Conservation (phyloP, 768 basidiomycete species). For the Psilocybe azurescens region DNA sequence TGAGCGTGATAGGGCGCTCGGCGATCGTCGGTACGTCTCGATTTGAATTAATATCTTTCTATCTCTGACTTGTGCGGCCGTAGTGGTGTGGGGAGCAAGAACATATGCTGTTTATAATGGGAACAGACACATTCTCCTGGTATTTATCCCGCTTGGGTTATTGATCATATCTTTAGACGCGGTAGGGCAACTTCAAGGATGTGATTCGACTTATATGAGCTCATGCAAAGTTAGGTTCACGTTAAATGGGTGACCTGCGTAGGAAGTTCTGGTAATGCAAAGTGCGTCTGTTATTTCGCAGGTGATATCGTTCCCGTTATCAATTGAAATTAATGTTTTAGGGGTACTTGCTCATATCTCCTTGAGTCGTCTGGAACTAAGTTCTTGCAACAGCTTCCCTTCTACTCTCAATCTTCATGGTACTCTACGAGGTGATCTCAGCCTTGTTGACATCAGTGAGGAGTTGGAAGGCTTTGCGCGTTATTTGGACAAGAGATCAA, state of each 20-base stretch:
- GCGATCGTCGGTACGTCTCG: constrained; percentile 14
- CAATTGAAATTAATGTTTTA: background rate
- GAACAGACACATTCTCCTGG: constrained; percentile 6
- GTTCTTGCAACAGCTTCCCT: background rate
- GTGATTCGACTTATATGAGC: background rate
- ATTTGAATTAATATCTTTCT: too few relatives aligned
- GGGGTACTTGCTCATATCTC: background rate
- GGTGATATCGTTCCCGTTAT: background rate
- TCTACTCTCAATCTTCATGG: constrained; percentile 4
- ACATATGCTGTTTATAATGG: constrained; percentile 19
- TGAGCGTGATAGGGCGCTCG: constrained; percentile 21
- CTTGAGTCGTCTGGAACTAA: too few relatives aligned
- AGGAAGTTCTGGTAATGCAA: constrained; percentile 9
- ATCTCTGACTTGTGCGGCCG: background rate
- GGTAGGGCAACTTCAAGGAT: background rate
- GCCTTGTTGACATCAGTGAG: constrained; percentile 4
- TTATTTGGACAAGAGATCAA: background rate
- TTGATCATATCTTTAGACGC: constrained; percentile 10
- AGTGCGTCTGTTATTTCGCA: background rate
- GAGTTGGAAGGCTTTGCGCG: constrained; percentile 7
- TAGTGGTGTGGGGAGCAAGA: constrained; percentile 20
- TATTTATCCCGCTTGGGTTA: constrained; percentile 8
- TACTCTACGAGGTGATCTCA: constrained; percentile 8
- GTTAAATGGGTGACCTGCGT: constrained; percentile 16
- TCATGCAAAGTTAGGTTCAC: constrained; percentile 6